A percentile compares a stretch with the other conserved stretches of the same genome.
Evolutionary conservation across 148 eudicot genomes (phyloP).

Genomic region (Nepenthes gracilis): DNA sequence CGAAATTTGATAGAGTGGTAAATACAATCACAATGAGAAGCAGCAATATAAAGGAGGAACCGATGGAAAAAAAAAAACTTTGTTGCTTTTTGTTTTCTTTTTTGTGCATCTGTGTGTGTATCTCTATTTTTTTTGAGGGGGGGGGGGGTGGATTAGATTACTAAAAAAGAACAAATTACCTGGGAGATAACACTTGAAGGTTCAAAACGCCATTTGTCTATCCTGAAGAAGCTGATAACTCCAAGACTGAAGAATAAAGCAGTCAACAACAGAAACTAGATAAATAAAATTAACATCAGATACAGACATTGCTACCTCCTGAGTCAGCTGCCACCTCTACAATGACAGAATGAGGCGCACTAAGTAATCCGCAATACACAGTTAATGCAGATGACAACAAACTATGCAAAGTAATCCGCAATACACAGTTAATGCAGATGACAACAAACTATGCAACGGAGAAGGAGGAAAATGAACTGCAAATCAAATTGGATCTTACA

Average conservation of each 20-base stretch:
- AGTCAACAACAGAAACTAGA: background rate
- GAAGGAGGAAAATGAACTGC: constrained; percentile 1
- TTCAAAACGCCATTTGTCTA: constrained; percentile 92
- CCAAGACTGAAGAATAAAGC: constrained; percentile 12
- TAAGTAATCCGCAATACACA: constrained; percentile 54
- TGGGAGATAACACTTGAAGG: constrained; percentile 92
- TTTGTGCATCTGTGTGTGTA: too few species aligned
- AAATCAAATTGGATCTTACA: constrained; percentile 32
- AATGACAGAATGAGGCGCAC: constrained; percentile 95
- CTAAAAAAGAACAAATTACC: constrained; percentile 22
- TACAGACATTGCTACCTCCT: constrained; percentile 91
- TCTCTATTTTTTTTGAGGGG: too few species aligned
- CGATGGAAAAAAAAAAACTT: too few species aligned
- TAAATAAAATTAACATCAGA: too few species aligned
- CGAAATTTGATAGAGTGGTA: too few species aligned
- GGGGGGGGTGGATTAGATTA: too few species aligned
- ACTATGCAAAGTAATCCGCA: constrained; percentile 41
- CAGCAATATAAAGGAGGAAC: too few species aligned
- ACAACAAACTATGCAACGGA: background rate
- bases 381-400: background rate
- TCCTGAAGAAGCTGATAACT: constrained; percentile 33
- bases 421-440: background rate
- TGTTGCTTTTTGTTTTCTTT: too few species aligned
- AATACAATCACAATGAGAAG: too few species aligned
- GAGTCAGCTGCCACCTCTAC: constrained; percentile 88